Evolutionary conservation across 768 basidiomycete species (phyloP).

Genomic region (Lactarius hatsudake): DNA sequence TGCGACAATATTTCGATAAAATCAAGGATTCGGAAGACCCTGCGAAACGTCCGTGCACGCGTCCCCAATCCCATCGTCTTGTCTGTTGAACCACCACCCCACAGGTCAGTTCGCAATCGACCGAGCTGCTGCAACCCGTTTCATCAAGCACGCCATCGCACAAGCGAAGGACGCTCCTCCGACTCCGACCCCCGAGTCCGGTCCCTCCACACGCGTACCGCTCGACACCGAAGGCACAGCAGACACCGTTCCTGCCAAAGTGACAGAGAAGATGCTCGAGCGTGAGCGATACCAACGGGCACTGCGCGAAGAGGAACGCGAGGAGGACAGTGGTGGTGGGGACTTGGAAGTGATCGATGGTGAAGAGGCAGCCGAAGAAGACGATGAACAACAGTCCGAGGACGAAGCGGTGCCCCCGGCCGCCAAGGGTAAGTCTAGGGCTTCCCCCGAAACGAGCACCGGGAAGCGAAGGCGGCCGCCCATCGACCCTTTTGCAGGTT

Average conservation of each 20-base stretch:
- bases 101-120: slow-evolving; percentile 54
- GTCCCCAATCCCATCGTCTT: background rate
- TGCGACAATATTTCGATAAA: slow-evolving; percentile 80
- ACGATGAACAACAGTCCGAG: no score
- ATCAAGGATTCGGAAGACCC: slow-evolving; percentile 73
- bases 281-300: slow-evolving; percentile 61
- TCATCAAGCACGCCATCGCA: slow-evolving; percentile 80
- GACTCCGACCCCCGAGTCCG: slow-evolving; percentile 20
- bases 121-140: slow-evolving; percentile 74
- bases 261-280: slow-evolving; percentile 73
- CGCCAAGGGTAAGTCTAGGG: slow-evolving; percentile 31
- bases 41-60: slow-evolving; percentile 45
- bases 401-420: background rate
- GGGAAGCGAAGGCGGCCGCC: slow-evolving; percentile 50
- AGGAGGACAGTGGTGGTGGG: slow-evolving; percentile 35
- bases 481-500: slow-evolving; percentile 70
- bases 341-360: slow-evolving; percentile 40
- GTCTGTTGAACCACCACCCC: background rate
- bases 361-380: slow-evolving; percentile 36
- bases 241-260: slow-evolving; percentile 38
- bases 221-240: slow-evolving; percentile 20
- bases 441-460: slow-evolving; percentile 4
- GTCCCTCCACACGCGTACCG: slow-evolving; percentile 25
- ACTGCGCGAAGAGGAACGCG: slow-evolving; percentile 43
- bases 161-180: slow-evolving; percentile 43